phyloP scores from a whole-genome alignment of 1,284 basidiomycete genomes.

The Pholiota adiposa region DNA sequence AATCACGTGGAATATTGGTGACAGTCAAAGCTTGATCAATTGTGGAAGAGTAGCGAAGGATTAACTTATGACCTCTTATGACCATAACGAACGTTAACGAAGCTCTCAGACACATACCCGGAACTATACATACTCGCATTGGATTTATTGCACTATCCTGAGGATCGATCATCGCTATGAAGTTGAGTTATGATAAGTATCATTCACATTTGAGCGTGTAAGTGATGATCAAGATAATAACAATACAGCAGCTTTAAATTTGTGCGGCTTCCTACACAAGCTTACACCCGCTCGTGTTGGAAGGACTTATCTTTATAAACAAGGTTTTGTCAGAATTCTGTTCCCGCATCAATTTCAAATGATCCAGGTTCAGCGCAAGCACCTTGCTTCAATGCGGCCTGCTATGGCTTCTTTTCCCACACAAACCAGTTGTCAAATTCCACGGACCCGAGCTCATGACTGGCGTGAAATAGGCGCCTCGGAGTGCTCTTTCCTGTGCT shows the following conservation, averaged over 20 bases:
- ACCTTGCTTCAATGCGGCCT: too few relatives aligned
- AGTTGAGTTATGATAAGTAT: not conserved
- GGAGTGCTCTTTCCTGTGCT: not conserved
- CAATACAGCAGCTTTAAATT: too few relatives aligned
- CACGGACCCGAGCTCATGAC: not conserved
- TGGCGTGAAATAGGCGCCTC: not conserved
- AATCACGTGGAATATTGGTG: not conserved
- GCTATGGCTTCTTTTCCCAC: not conserved
- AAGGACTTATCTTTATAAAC: too few relatives aligned
- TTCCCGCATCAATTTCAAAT: not conserved
- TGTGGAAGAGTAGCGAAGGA: not conserved
- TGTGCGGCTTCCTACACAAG: too few relatives aligned
- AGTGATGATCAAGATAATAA: too few relatives aligned
- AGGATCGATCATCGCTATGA: too few relatives aligned
- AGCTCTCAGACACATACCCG: not conserved
- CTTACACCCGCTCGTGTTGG: too few relatives aligned
- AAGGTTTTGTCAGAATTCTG: not conserved
- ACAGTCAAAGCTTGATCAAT: not conserved
- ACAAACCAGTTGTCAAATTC: not conserved
- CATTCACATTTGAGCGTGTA: not conserved
- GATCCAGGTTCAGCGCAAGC: not conserved
- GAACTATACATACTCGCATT: not conserved
- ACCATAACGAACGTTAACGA: not conserved
- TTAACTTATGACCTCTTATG: not conserved
- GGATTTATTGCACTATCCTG: not conserved